Conservation (phyloP, 2,329 filamentous ascomycete genomes). For the Sclerotinia subarctica region DNA sequence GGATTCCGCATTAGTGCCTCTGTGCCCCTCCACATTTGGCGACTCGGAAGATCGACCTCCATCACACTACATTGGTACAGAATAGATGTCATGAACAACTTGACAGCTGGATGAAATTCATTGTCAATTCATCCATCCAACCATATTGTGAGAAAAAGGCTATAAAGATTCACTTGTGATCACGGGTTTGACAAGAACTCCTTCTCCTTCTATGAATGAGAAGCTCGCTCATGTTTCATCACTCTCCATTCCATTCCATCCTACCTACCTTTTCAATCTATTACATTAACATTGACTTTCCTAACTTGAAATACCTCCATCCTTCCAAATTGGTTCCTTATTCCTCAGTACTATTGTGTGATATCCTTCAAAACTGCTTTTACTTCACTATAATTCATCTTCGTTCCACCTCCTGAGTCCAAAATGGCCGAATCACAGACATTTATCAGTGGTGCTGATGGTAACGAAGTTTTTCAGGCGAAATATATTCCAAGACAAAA, state of each 20-base stretch:
- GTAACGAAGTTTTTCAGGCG: conserved; percentile 37
- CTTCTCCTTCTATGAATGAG: neutral
- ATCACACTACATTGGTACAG: neutral
- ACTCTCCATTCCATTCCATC: neutral
- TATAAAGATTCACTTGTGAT: neutral
- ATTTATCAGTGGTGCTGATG: conserved; percentile 34
- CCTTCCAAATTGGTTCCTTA: neutral
- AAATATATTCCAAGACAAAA: conserved; percentile 38
- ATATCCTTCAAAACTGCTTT: conserved; percentile 1
- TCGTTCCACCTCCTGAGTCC: neutral
- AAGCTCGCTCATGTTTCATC: neutral
- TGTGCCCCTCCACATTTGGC: conserved; percentile 6
- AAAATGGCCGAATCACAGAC: conserved; percentile 20
- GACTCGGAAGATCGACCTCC: conserved; percentile 13
- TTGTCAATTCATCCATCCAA: neutral
- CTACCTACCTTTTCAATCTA: neutral
- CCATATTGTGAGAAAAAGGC: neutral
- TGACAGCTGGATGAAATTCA: neutral
- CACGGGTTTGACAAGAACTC: neutral
- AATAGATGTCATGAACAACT: neutral
- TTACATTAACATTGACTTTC: neutral
- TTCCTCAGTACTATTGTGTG: conserved; percentile 14
- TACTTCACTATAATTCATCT: conserved; percentile 15
- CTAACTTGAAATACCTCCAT: neutral
- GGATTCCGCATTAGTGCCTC: neutral